These are phyloP conservation scores for Suillus variegatus DNA, from an alignment of 768 basidiomycete genomes.

Conservation along the genomic window DNA sequence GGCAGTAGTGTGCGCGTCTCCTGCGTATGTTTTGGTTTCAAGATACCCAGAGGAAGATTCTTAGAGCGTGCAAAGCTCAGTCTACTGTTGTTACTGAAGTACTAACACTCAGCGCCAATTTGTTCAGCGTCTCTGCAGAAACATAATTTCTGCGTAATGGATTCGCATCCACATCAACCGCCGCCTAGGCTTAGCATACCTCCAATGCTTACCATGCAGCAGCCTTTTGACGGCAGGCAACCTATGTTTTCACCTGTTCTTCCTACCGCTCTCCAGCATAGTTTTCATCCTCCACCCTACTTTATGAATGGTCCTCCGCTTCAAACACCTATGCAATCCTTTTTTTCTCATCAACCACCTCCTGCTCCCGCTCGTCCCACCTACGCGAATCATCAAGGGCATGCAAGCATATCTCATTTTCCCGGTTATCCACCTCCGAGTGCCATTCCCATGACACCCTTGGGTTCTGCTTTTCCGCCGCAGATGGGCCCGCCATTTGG, in stretches of 20 bases:
- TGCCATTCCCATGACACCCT: constrained; percentile 60
- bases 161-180: constrained; percentile 47
- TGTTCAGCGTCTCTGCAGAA: constrained; percentile 1
- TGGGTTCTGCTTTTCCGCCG: constrained; percentile 56
- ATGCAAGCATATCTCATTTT: constrained; percentile 64
- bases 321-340: constrained; percentile 76
- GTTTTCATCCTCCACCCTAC: constrained; percentile 54
- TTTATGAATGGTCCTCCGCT: constrained; percentile 47
- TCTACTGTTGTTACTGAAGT: not conserved
- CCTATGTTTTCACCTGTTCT: constrained; percentile 66
- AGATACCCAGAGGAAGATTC: constrained; percentile 4
- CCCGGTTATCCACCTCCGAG: constrained; percentile 60
- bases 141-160: constrained; percentile 23
- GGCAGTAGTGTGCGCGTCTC: constrained; percentile 5
- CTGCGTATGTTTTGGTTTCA: constrained; percentile 1
- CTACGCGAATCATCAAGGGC: constrained; percentile 51
- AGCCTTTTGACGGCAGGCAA: constrained; percentile 49
- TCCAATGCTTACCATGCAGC: constrained; percentile 54
- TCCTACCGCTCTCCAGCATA: constrained; percentile 57
- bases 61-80: constrained; percentile 7
- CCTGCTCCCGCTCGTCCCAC: constrained; percentile 52
- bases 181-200: constrained; percentile 62
- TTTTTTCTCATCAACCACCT: constrained; percentile 55
- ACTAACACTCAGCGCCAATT: constrained; percentile 2
- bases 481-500: constrained; percentile 46